phyloP scores from a whole-genome alignment of 73 alveolate species.

The Tetrahymena thermophila region DNA sequence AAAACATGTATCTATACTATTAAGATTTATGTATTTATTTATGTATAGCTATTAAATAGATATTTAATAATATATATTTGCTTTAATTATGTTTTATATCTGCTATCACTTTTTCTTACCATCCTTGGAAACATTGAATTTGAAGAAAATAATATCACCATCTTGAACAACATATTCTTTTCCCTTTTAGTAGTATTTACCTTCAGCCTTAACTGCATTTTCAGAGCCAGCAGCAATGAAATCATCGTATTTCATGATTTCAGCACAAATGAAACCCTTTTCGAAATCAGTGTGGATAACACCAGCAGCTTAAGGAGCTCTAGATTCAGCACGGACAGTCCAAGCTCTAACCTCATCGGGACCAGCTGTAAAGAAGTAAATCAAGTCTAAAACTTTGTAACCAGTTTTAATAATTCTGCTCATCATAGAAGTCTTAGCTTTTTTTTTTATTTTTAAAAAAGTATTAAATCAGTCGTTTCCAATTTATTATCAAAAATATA shows the following conservation, averaged over 20 bases:
- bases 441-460: slow-evolving; percentile 44
- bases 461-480: too few species aligned
- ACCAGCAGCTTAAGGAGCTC: slow-evolving; percentile 99
- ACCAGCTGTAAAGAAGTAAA: slow-evolving; percentile 99
- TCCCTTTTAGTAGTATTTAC: slow-evolving; percentile 86
- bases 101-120: slow-evolving; percentile 15
- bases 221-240: slow-evolving; percentile 81
- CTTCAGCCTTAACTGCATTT: slow-evolving; percentile 91
- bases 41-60: not conserved
- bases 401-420: slow-evolving; percentile 91
- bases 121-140: slow-evolving; percentile 40
- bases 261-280: slow-evolving; percentile 99
- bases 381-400: slow-evolving; percentile 81
- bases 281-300: slow-evolving; percentile 98
- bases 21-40: too few species aligned
- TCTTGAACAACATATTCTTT: slow-evolving; percentile 89
- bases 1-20: not conserved
- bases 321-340: slow-evolving; percentile 91
- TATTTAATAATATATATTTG: too few species aligned
- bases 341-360: slow-evolving; percentile 99
- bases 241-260: slow-evolving; percentile 95
- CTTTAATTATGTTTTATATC: not conserved
- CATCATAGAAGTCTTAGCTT: slow-evolving; percentile 73
- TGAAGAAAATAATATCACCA: slow-evolving; percentile 83
- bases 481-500: too few species aligned